phyloP scores from a whole-genome alignment of 2,329 filamentous ascomycete species.

The Grosmannia serpens region DNA sequence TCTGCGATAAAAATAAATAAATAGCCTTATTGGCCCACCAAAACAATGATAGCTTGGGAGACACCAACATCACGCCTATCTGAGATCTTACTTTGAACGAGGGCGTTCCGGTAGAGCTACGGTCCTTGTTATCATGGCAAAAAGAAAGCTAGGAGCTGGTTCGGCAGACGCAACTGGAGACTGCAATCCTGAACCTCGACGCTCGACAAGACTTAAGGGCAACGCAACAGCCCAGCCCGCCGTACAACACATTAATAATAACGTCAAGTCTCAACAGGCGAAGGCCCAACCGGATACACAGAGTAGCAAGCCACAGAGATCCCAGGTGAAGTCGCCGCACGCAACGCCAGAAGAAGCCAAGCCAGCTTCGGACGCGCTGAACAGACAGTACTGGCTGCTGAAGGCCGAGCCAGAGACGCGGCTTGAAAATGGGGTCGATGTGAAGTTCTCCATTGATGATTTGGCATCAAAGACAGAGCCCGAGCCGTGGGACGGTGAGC shows the following conservation, averaged over 20 bases:
- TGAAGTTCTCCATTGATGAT: slow-evolving; percentile 92
- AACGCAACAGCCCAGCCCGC: neutral
- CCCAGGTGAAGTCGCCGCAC: neutral
- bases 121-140: neutral
- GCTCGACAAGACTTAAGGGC: slow-evolving; percentile 1
- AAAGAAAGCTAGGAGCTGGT: slow-evolving; percentile 6
- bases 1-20: no score
- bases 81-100: no score
- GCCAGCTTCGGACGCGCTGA: slow-evolving; percentile 4
- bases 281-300: neutral
- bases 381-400: slow-evolving; percentile 59
- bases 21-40: no score
- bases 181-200: neutral
- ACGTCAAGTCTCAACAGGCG: no score
- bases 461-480: slow-evolving; percentile 59
- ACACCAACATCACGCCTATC: no score
- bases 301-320: neutral
- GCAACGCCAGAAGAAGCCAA: neutral
- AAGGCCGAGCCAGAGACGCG: slow-evolving; percentile 84
- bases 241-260: no score
- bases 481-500: slow-evolving; percentile 79
- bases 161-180: neutral
- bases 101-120: no score
- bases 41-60: no score
- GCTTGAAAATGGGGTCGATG: slow-evolving; percentile 75